Evolutionary conservation across 352 stramenopile species (phyloP).

Genomic region (Phytophthora pisi): DNA sequence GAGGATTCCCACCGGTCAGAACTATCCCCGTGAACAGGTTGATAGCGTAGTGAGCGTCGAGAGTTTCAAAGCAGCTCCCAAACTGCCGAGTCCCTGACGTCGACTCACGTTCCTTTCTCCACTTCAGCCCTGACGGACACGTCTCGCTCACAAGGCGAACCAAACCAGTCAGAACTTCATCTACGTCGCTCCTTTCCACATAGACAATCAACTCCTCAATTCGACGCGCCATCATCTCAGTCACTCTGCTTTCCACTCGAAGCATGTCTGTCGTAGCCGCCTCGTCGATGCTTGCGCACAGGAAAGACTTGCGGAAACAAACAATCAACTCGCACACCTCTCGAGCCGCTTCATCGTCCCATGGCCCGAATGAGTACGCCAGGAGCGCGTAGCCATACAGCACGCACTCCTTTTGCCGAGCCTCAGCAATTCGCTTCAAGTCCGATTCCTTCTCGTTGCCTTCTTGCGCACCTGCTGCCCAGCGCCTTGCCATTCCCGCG

Average conservation of each 20-base stretch:
- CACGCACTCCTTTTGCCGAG: slow-evolving; percentile 44
- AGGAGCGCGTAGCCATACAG: slow-evolving; percentile 52
- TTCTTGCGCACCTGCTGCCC: slow-evolving; percentile 25
- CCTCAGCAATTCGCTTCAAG: neutral
- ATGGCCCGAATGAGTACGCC: slow-evolving; percentile 26
- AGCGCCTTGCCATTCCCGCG: slow-evolving; percentile 29
- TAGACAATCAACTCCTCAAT: slow-evolving; percentile 25
- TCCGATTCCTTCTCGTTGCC: neutral
- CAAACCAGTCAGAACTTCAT: slow-evolving; percentile 25
- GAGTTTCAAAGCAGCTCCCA: slow-evolving; percentile 37
- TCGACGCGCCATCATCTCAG: slow-evolving; percentile 42
- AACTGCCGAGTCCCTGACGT: neutral
- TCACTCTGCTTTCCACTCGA: slow-evolving; percentile 27
- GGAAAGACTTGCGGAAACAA: slow-evolving; percentile 42
- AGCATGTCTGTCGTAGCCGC: slow-evolving; percentile 25
- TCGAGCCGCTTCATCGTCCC: slow-evolving; percentile 13
- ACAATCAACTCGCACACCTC: slow-evolving; percentile 55
- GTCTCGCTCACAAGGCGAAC: slow-evolving; percentile 35
- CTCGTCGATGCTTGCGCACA: slow-evolving; percentile 30
- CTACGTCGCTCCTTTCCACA: slow-evolving; percentile 3
- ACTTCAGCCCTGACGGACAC: slow-evolving; percentile 27
- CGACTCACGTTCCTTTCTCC: slow-evolving; percentile 22
- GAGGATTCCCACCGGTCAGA: slow-evolving; percentile 43
- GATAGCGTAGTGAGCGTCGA: slow-evolving; percentile 36
- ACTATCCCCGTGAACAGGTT: slow-evolving; percentile 57